These are phyloP conservation scores for Eucalyptus shirleyi DNA, from an alignment of 345 rosid species.

Conservation along the genomic window DNA sequence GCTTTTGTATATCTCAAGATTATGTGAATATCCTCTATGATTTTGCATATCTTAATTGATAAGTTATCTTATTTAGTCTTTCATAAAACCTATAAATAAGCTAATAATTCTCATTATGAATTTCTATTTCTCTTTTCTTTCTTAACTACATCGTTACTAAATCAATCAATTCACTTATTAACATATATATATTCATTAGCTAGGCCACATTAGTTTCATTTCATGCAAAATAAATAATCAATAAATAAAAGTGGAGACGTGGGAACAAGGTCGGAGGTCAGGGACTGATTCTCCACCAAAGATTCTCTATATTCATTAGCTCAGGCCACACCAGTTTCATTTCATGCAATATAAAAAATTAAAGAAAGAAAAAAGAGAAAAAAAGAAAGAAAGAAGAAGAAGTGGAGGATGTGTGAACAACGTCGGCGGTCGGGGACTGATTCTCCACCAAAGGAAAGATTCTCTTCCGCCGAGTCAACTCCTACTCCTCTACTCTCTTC, in stretches of 20 bases:
- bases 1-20: too few species aligned
- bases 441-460: background rate
- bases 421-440: background rate
- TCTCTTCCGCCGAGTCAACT: background rate
- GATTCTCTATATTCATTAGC: background rate
- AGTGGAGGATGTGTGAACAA: background rate
- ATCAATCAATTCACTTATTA: background rate
- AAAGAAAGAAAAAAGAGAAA: background rate
- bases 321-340: background rate
- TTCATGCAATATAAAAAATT: background rate
- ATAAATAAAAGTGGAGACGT: background rate
- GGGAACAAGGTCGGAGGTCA: background rate
- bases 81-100: too few species aligned
- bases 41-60: too few species aligned
- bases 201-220: background rate
- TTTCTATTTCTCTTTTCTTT: too few species aligned
- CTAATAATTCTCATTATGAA: too few species aligned
- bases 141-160: background rate
- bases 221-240: background rate
- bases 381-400: too few species aligned
- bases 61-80: too few species aligned
- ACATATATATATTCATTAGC: background rate
- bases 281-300: background rate
- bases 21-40: too few species aligned
- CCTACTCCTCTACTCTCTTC: background rate